phyloP scores from a whole-genome alignment of 2,329 filamentous ascomycete genomes.

The Tolypocladium amazonense region DNA sequence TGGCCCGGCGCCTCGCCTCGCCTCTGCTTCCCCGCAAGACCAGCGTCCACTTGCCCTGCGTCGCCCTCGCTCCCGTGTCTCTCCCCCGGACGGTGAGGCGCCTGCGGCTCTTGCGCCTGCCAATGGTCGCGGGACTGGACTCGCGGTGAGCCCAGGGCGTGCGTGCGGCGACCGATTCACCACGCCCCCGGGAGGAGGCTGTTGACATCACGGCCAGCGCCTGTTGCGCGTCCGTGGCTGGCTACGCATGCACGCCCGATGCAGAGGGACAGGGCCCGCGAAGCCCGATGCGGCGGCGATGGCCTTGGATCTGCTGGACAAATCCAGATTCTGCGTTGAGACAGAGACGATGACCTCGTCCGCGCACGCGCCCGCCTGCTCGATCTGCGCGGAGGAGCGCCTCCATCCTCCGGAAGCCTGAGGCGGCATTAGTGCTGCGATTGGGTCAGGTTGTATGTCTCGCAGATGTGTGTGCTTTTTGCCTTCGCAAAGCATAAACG shows the following conservation, averaged over 20 bases:
- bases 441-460: neutral
- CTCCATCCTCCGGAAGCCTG: neutral
- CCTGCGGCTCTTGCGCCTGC: neutral
- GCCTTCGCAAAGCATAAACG: neutral
- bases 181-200: neutral
- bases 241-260: neutral
- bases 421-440: neutral
- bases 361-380: neutral
- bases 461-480: neutral
- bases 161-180: neutral
- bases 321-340: neutral
- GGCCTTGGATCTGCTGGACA: neutral
- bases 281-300: neutral
- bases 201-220: neutral
- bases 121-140: neutral
- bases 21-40: neutral
- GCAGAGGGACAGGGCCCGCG: neutral
- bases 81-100: neutral
- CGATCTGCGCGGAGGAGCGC: neutral
- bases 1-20: neutral
- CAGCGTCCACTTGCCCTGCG: neutral
- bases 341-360: neutral
- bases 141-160: neutral
- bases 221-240: neutral
- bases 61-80: neutral